phyloP scores from a whole-genome alignment of 2,329 filamentous ascomycete species.

The Didymella glomerata region DNA sequence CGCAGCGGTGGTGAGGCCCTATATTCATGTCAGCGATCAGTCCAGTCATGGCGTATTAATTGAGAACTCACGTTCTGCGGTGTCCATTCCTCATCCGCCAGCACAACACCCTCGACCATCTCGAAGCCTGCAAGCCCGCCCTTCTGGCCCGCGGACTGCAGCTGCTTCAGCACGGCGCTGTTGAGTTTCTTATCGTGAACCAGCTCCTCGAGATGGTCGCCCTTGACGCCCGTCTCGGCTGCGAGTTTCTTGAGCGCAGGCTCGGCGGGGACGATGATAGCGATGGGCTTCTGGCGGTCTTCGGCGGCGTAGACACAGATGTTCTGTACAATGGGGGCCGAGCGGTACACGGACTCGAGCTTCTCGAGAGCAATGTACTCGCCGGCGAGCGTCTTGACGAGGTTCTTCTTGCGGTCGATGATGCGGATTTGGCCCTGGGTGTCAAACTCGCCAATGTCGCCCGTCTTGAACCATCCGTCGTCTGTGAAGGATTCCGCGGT shows the following conservation, averaged over 20 bases:
- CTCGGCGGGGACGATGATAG: conserved; percentile 75
- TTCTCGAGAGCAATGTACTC: conserved; percentile 98
- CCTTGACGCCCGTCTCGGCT: conserved; percentile 66
- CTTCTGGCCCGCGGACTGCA: conserved; percentile 70
- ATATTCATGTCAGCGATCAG: not conserved
- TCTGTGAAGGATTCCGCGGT: conserved; percentile 77
- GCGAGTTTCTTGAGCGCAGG: conserved; percentile 65
- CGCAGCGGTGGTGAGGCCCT: conserved; percentile 61
- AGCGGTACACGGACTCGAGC: conserved; percentile 89
- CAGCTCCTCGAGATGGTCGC: conserved; percentile 72
- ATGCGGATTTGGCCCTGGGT: conserved; percentile 80
- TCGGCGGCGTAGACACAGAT: conserved; percentile 85
- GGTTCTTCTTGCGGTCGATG: conserved; percentile 97
- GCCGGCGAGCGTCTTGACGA: conserved; percentile 93
- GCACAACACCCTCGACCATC: conserved; percentile 76
- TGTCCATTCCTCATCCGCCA: conserved; percentile 89
- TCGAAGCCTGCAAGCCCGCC: conserved; percentile 76
- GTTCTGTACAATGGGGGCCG: conserved; percentile 79
- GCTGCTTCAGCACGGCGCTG: conserved; percentile 71
- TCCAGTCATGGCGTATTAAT: not conserved
- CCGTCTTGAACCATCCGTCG: conserved; percentile 97
- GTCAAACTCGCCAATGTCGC: conserved; percentile 93
- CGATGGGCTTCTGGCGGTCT: conserved; percentile 79
- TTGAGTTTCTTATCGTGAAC: conserved; percentile 73
- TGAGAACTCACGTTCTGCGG: conserved; percentile 74